phyloP scores from a whole-genome alignment of 305 asterid genomes.

The Rubia tinctorum region DNA sequence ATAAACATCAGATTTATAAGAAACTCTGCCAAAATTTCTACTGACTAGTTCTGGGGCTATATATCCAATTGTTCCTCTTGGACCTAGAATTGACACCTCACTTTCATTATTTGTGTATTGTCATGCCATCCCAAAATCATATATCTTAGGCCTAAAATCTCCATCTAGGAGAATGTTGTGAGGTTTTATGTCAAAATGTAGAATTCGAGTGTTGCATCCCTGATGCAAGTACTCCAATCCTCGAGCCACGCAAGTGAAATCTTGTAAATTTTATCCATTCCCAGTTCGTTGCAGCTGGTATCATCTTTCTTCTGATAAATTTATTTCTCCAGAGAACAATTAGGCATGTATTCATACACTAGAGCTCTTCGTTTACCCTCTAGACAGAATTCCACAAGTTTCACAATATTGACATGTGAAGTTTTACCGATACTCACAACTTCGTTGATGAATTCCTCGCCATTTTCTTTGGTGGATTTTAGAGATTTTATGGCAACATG shows the following conservation, averaged over 20 bases:
- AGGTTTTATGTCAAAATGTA: conserved; percentile 26
- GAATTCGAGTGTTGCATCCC: conserved; percentile 18
- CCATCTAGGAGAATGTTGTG: conserved; percentile 23
- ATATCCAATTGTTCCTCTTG: too few species aligned
- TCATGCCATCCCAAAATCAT: conserved; percentile 35
- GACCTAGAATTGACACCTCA: too few species aligned
- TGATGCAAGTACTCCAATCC: conserved; percentile 24
- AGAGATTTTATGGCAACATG: conserved; percentile 51
- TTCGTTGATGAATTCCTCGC: conserved; percentile 24
- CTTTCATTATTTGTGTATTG: conserved; percentile 32
- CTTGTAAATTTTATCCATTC: conserved; percentile 14
- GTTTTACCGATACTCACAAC: conserved; percentile 18
- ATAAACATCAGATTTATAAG: conserved; percentile 48
- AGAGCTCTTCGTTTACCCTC: conserved; percentile 21
- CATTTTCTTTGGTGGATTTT: background rate
- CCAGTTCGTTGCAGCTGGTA: background rate
- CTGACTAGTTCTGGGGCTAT: conserved; percentile 48
- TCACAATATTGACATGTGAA: conserved; percentile 25
- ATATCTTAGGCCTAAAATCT: conserved; percentile 25
- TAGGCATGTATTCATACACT: conserved; percentile 21
- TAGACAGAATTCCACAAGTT: conserved; percentile 22
- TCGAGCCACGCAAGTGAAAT: conserved; percentile 12
- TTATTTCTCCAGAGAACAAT: conserved; percentile 22
- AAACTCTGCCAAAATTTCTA: conserved; percentile 31
- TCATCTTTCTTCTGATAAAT: background rate